These are phyloP conservation scores for Yarrowia deformans DNA, from an alignment of 805 yeast species.

Conservation along the genomic window DNA sequence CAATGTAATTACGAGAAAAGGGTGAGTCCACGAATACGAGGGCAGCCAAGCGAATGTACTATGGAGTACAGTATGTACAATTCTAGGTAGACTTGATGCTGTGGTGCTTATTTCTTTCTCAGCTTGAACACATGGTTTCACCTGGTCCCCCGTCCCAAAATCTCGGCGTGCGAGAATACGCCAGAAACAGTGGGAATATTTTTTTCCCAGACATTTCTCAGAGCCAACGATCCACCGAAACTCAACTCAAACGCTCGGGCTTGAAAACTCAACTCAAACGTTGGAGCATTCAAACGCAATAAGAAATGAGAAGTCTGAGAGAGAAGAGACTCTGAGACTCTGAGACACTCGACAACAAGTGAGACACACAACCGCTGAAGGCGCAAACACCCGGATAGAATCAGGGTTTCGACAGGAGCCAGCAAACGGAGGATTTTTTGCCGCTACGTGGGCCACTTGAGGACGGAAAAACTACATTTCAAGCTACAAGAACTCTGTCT, in stretches of 20 bases:
- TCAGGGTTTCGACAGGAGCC: not conserved
- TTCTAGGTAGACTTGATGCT: too few relatives aligned
- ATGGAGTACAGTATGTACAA: too few relatives aligned
- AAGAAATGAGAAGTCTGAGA: constrained; percentile 3
- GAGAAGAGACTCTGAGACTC: not conserved
- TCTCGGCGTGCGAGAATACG: not conserved
- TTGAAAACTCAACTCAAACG: constrained; percentile 16
- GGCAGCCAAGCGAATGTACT: too few relatives aligned
- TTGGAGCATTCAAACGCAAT: not conserved
- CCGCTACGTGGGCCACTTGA: too few relatives aligned
- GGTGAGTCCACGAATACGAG: too few relatives aligned
- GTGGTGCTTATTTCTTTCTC: too few relatives aligned
- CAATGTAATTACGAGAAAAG: too few relatives aligned
- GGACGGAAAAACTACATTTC: not conserved
- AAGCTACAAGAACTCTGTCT: not conserved
- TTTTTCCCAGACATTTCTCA: constrained; percentile 1
- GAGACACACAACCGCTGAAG: constrained; percentile 5
- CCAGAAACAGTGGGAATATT: not conserved
- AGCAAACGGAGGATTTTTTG: not conserved
- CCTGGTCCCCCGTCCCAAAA: not conserved
- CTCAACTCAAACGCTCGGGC: constrained; percentile 10
- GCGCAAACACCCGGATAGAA: not conserved
- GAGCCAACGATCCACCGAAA: constrained; percentile 13
- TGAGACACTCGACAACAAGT: constrained; percentile 3
- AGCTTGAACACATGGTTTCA: too few relatives aligned